Evolutionary conservation across 225 moss, liverwort and hornwort species (phyloP).

Genomic region (Lunularia cruciata): DNA sequence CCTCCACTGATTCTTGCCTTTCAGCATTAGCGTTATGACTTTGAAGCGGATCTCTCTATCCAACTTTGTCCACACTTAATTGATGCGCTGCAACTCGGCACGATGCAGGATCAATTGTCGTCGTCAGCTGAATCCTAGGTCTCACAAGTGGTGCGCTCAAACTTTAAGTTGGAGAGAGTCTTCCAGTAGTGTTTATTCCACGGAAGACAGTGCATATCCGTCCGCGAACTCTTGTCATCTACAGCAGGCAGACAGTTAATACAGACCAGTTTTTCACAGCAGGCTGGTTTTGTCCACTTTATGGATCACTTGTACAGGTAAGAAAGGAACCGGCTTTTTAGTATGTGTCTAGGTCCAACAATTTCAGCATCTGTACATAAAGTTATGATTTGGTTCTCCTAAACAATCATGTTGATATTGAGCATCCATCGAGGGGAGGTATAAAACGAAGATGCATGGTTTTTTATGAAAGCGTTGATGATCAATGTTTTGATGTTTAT

Average conservation of each 20-base stretch:
- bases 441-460: no score
- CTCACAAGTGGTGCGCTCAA: not conserved
- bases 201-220: slow-evolving; percentile 12
- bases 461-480: no score
- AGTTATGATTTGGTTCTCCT: not conserved
- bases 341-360: not conserved
- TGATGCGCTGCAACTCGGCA: not conserved
- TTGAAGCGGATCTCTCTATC: not conserved
- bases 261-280: not conserved
- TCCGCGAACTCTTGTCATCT: not conserved
- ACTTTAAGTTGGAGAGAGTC: not conserved
- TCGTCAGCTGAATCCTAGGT: not conserved
- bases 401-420: no score
- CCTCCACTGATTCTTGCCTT: not conserved
- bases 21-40: not conserved
- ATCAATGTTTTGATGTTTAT: no score
- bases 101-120: not conserved
- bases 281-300: slow-evolving; percentile 4
- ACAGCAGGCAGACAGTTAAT: not conserved
- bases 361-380: slow-evolving; percentile 15
- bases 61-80: not conserved
- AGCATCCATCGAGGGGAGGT: no score
- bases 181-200: not conserved
- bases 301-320: slow-evolving; percentile 21
- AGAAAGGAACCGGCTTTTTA: slow-evolving; percentile 5